Evolutionary conservation across 2,329 filamentous ascomycete genomes (phyloP), one percentile per base, ranked within the genome.

Genomic region (Beauveria australis): DNA sequence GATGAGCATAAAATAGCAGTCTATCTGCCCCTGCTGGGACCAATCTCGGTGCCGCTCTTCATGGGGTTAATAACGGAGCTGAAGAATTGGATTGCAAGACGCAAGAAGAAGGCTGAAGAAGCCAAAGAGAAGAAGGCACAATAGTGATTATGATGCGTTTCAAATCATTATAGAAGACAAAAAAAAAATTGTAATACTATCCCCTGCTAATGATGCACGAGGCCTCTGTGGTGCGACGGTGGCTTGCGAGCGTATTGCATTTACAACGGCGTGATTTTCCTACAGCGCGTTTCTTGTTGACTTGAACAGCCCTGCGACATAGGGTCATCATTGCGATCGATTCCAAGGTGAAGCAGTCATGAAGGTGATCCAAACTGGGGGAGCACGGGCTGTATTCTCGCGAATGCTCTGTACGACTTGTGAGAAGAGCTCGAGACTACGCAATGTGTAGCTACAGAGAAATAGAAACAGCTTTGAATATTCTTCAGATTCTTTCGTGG

Each of bases 1-100:
- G 94, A 99, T 70, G 94, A 99, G 76, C 94, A 99, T 74, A 99
- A 97, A 74, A 85, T 99, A 26, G 94, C 94, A 0, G 94, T 99
- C 1, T 99, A 99, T 72, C 75, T 99, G 67, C 94, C 94, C 1
- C 76, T 99, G 12, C 76, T 99, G 46, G 94, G 94, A 0, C 94
- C 94, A 0, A 86, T 97, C 46, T 92, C 90, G 5, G 93, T 97
- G 14, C 94, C 94, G 43, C 76, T 99, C 54, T 72, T 97, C 7
- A 89, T 97, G 82, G 89, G 89, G 4, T 77, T 91, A 30, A 66
- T 96, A 49, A 95, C 92, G 68, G 92, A 97, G 77, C 53, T 94
- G 19, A 91, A 86, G 74, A 82, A 80, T 51, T 83, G 82, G 78
- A 71, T 77, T 63, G 77, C 76, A 67, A 75, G 77, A 65, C 77